Base-by-base conservation (phyloP, 2,329 filamentous ascomycete species). In the Aureobasidium sp. region DNA sequence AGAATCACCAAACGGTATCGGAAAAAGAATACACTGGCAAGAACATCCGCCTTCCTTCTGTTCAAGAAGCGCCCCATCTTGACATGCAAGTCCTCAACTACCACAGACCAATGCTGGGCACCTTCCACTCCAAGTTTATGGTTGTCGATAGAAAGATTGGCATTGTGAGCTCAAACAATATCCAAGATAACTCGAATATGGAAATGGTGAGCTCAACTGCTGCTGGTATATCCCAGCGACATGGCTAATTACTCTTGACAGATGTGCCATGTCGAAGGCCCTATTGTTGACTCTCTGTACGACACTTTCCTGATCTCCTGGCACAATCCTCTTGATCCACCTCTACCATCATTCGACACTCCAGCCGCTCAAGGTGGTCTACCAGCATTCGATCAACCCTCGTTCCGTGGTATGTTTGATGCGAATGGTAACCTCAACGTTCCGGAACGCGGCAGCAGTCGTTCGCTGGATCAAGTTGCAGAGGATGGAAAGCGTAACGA, bases 111-210 rank as follows among this genome's bases (percentile, higher is more conserved):
- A 73, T 88, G 1, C 73, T 92, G 2, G 89, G 89, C 0, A 93
- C 89, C 0, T 87, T 91, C 44, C 89, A 92, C 68, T 79, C 85
- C 65, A 93, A 93, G 70, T 91, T 87, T 70, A 88, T 90, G 79
- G 77, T 92, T 1, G 84, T 92, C 1, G 89, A 93, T 71, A 80
- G 89, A 7, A 84, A 82, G 64, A 78, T 87, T n/a, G 89, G 83
- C 0, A 76, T 89, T 1, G 71, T 92, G 1, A 87, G 89, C 74
- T 91, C 88, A 75, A 91, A 91, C 71, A 93, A 92, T 68, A 88
- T 92, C 55, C 80, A 82, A 64, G 69, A 72, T 63, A 92, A 91
- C 59, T 87, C 89, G 67, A 93, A 93, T 66, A 64, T 91, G 61
- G 89, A 93, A 72, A 91, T 93, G 89, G 53, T 57, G n/a, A 46